phyloP scores from a whole-genome alignment of 768 basidiomycete genomes.

The Suillus paluster region DNA sequence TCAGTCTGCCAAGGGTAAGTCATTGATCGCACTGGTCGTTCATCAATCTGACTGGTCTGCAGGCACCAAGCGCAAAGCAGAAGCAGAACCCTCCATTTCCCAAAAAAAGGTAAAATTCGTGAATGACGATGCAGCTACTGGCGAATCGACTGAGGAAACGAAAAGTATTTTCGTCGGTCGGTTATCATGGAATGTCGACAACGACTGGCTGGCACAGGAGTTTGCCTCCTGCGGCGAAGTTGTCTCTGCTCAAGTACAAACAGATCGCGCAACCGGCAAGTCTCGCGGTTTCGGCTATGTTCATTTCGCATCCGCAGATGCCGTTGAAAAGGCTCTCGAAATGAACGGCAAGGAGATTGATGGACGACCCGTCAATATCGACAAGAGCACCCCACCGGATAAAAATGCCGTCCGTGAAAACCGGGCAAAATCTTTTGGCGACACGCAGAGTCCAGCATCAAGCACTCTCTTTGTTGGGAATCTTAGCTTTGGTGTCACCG shows the following conservation, averaged over 20 bases:
- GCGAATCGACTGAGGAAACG: conserved; percentile 47
- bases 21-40: conserved; percentile 5
- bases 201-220: conserved; percentile 91
- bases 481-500: conserved; percentile 76
- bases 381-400: conserved; percentile 71
- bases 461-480: conserved; percentile 90
- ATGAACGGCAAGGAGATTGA: conserved; percentile 91
- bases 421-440: conserved; percentile 78
- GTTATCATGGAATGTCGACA: conserved; percentile 96
- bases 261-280: conserved; percentile 79
- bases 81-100: conserved; percentile 57
- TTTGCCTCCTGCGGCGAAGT: conserved; percentile 91
- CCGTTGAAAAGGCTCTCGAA: conserved; percentile 79
- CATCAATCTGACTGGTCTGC: conserved; percentile 11
- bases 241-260: conserved; percentile 85
- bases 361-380: conserved; percentile 85
- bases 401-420: conserved; percentile 62
- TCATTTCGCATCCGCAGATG: conserved; percentile 68
- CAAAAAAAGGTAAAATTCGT: conserved; percentile 85
- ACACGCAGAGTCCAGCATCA: conserved; percentile 67
- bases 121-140: conserved; percentile 47
- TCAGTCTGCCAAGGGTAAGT: conserved; percentile 44
- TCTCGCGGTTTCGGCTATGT: conserved; percentile 89
- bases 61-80: conserved; percentile 81
- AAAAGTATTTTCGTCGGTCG: conserved; percentile 89